These are phyloP conservation scores for Trichomonascaceae sp. DNA, from an alignment of 1,139 yeast genomes.

Conservation along the genomic window DNA sequence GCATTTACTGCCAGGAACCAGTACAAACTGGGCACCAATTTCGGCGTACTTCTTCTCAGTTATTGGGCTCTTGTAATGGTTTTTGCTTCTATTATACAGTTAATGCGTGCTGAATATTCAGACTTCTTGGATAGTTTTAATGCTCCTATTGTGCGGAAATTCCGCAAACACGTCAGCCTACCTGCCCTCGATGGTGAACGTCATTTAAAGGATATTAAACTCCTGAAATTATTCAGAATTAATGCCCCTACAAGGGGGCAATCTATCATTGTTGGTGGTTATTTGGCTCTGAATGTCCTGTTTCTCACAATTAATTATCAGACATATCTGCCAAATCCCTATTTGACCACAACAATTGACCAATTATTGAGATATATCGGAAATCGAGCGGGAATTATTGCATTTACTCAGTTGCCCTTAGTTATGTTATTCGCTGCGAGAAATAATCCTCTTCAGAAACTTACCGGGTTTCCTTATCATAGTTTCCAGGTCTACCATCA, in stretches of 20 bases:
- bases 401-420: constrained; percentile 51
- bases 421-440: constrained; percentile 56
- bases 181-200: constrained; percentile 30
- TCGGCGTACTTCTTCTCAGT: constrained; percentile 16
- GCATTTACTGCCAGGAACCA: constrained; percentile 20
- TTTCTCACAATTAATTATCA: constrained; percentile 15
- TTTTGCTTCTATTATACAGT: constrained; percentile 7
- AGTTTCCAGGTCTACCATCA: constrained; percentile 59
- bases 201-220: constrained; percentile 26
- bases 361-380: constrained; percentile 40
- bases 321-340: constrained; percentile 20
- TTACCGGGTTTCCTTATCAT: constrained; percentile 61
- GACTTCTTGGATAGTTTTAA: constrained; percentile 7
- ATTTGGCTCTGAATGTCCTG: constrained; percentile 25
- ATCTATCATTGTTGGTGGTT: constrained; percentile 26
- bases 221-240: constrained; percentile 20
- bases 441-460: constrained; percentile 49
- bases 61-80: constrained; percentile 19
- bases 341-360: constrained; percentile 20
- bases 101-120: constrained; percentile 9
- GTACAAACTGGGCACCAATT: constrained; percentile 15
- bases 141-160: constrained; percentile 7
- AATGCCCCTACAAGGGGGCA: constrained; percentile 31
- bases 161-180: constrained; percentile 27
- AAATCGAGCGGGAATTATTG: constrained; percentile 56